phyloP scores from a whole-genome alignment of 805 yeast genomes.

The Danielia oregonensis region DNA sequence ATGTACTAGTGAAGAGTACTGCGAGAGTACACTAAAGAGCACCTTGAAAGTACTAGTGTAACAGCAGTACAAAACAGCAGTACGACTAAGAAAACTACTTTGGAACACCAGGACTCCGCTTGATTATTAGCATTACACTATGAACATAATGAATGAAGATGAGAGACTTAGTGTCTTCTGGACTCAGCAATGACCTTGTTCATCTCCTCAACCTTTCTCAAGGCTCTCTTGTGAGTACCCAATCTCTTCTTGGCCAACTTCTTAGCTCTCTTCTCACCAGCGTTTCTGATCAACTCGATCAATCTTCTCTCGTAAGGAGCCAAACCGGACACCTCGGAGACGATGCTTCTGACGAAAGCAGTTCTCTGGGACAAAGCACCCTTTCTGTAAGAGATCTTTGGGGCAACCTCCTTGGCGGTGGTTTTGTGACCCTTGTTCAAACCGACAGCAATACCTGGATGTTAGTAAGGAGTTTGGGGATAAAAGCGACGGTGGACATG shows the following conservation, averaged over 20 bases:
- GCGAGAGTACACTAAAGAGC: too few relatives aligned
- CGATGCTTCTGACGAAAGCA: conserved; percentile 89
- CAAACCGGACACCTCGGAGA: conserved; percentile 96
- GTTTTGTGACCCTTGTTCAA: conserved; percentile 99
- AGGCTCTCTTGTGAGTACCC: conserved; percentile 99
- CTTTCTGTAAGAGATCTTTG: conserved; percentile 85
- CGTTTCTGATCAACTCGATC: conserved; percentile 98
- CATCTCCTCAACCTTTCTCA: conserved; percentile 99
- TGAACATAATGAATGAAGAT: conserved; percentile 7
- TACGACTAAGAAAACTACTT: too few relatives aligned
- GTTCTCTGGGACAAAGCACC: conserved; percentile 96
- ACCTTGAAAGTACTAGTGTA: too few relatives aligned
- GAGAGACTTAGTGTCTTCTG: conserved; percentile 71
- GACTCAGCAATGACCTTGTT: conserved; percentile 93
- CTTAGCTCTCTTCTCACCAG: conserved; percentile 99
- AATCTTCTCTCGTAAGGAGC: conserved; percentile 99
- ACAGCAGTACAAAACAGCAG: too few relatives aligned
- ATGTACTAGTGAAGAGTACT: too few relatives aligned
- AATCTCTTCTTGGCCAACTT: conserved; percentile 99
- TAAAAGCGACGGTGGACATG: not conserved
- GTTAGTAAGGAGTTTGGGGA: conserved; percentile 11
- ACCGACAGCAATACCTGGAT: conserved; percentile 90
- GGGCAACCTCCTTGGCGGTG: conserved; percentile 72
- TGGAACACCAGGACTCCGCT: too few relatives aligned
- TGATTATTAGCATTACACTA: conserved; percentile 19